These are phyloP conservation scores for Fusarium paranaense DNA, from an alignment of 2,329 filamentous ascomycete species.

Conservation along the genomic window DNA sequence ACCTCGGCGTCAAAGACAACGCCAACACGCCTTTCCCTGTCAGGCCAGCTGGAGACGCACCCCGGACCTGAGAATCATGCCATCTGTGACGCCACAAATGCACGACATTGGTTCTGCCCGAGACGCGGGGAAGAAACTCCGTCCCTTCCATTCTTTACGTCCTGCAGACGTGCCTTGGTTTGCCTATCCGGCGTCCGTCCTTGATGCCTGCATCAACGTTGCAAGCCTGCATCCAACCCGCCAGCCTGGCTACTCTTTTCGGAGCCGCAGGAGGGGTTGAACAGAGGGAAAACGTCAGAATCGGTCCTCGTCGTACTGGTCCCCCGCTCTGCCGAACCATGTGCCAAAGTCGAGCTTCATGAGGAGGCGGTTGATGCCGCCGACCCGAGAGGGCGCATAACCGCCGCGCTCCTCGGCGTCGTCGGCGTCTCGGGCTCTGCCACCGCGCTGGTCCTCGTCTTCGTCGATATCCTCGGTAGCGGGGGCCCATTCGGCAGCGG, in stretches of 20 bases:
- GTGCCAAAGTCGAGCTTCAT: slow-evolving; percentile 88
- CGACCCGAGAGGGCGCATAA: slow-evolving; percentile 79
- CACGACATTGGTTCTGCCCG: neutral
- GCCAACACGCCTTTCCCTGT: slow-evolving; percentile 22
- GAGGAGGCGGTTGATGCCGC: slow-evolving; percentile 84
- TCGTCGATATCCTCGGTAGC: slow-evolving; percentile 22
- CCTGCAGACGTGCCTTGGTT: slow-evolving; percentile 32
- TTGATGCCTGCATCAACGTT: slow-evolving; percentile 1
- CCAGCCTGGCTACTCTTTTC: neutral
- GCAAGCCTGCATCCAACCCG: neutral
- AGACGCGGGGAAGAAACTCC: slow-evolving; percentile 13
- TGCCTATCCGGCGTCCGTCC: slow-evolving; percentile 11
- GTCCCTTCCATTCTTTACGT: slow-evolving; percentile 4
- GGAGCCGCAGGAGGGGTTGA: neutral
- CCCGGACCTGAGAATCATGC: slow-evolving; percentile 41
- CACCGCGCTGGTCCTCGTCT: slow-evolving; percentile 4
- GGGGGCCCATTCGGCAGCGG: slow-evolving; percentile 16
- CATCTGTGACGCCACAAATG: slow-evolving; percentile 44
- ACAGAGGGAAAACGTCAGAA: slow-evolving; percentile 11
- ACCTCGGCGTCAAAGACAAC: slow-evolving; percentile 12
- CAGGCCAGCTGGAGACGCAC: slow-evolving; percentile 32
- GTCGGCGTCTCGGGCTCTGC: slow-evolving; percentile 54
- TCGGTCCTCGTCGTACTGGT: slow-evolving; percentile 29
- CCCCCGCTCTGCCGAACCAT: slow-evolving; percentile 60
- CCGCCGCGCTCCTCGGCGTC: slow-evolving; percentile 47